Conservation (phyloP, 768 basidiomycete genomes). For the Collybia sordida region DNA sequence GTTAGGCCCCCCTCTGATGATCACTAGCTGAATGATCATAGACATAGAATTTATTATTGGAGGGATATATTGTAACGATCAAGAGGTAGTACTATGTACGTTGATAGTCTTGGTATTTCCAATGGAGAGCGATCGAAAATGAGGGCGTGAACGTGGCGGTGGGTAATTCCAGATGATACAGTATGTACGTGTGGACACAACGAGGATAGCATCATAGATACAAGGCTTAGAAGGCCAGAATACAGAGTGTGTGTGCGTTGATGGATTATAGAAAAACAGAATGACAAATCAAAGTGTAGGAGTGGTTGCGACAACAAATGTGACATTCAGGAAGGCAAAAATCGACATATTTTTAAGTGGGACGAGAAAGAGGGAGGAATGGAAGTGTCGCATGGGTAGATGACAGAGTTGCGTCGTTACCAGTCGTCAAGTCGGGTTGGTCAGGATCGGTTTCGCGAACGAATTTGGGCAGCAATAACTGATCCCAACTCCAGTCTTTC, state of each 20-base stretch:
- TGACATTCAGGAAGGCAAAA: not conserved
- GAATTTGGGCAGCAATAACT: conserved; percentile 34
- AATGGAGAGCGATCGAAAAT: not conserved
- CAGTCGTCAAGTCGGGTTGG: not conserved
- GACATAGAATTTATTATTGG: not conserved
- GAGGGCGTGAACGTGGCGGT: not conserved
- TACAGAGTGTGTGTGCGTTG: not conserved
- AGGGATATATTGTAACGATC: not conserved
- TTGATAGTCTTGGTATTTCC: not conserved
- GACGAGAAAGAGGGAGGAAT: not conserved
- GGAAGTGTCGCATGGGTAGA: not conserved
- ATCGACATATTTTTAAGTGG: not conserved
- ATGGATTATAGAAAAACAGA: conserved; percentile 2
- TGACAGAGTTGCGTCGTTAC: not conserved
- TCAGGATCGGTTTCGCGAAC: conserved; percentile 4
- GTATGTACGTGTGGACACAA: not conserved
- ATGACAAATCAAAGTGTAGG: conserved; percentile 1
- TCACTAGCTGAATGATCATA: conserved; percentile 8
- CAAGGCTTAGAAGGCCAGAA: not conserved
- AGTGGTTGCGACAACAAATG: conserved; percentile 1
- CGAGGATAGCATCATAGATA: not conserved
- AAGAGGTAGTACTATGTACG: not conserved
- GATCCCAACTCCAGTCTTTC: conserved; percentile 46
- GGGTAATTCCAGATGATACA: not conserved
- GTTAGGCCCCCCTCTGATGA: conserved; percentile 47